These are phyloP conservation scores for Erysimum pusillum DNA, from an alignment of 441 rosid genomes.

Conservation along the genomic window DNA sequence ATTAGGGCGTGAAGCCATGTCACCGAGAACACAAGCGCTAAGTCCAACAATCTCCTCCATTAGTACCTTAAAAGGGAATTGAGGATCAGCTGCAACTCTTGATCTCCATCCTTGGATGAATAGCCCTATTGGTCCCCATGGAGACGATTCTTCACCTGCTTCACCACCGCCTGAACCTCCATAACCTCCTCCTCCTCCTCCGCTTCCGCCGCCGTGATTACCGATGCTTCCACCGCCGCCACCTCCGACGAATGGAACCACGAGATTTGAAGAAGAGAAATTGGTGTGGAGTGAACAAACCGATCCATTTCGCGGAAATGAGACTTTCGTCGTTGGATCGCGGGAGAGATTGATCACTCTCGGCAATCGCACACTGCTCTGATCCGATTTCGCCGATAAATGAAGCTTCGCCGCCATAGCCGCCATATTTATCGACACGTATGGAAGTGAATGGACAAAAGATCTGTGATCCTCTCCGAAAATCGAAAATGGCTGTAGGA, in stretches of 20 bases:
- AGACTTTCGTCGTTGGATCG: constrained; percentile 37
- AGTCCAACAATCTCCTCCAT: constrained; percentile 96
- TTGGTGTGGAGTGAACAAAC: constrained; percentile 49
- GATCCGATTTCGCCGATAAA: constrained; percentile 47
- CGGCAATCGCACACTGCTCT: constrained; percentile 39
- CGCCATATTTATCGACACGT: constrained; percentile 53
- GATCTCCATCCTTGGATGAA: constrained; percentile 79
- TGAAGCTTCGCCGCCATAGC: constrained; percentile 55
- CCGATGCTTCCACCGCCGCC: constrained; percentile 51
- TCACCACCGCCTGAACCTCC: constrained; percentile 42
- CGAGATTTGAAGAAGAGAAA: constrained; percentile 39
- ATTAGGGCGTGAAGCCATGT: constrained; percentile 95
- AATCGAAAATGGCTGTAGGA: constrained; percentile 11
- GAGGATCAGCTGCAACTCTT: constrained; percentile 89
- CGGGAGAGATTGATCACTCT: constrained; percentile 35
- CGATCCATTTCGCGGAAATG: constrained; percentile 53
- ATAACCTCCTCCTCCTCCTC: constrained; percentile 44
- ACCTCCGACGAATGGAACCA: constrained; percentile 37
- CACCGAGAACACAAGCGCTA: constrained; percentile 79
- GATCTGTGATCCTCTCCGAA: constrained; percentile 5
- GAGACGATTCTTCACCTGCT: constrained; percentile 38
- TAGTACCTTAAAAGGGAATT: constrained; percentile 87
- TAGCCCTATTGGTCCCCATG: constrained; percentile 61
- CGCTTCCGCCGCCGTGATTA: constrained; percentile 56
- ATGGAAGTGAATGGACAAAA: neutral